These are phyloP conservation scores for Colletotrichum ledebouriae DNA, from an alignment of 2,329 filamentous ascomycete species.

Conservation along the genomic window DNA sequence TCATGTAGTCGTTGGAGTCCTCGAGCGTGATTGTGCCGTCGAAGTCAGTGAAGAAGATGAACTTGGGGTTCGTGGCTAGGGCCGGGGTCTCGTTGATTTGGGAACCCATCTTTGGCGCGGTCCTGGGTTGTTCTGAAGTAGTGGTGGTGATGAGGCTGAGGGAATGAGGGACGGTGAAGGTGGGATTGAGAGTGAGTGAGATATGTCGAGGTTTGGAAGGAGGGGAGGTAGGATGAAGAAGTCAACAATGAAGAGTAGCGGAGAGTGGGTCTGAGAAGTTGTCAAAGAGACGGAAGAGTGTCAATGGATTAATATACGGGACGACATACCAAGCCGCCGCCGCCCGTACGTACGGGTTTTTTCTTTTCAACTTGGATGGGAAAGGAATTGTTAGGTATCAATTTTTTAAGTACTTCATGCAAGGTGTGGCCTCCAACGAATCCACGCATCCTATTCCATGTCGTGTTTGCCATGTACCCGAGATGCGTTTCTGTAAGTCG, in stretches of 20 bases:
- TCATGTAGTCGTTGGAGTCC: constrained; percentile 79
- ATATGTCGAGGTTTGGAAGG: constrained; percentile 13
- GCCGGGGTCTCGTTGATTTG: constrained; percentile 64
- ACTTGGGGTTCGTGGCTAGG: constrained; percentile 79
- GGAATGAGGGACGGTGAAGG: background rate
- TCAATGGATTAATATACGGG: constrained; percentile 20
- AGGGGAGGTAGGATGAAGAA: constrained; percentile 28
- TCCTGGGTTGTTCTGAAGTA: background rate
- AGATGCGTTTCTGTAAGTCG: background rate
- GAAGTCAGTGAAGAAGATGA: constrained; percentile 99
- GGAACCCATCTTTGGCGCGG: constrained; percentile 57
- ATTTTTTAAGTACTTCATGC: background rate
- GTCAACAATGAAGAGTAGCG: background rate
- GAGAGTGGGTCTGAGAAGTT: constrained; percentile 16
- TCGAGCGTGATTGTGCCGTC: constrained; percentile 91
- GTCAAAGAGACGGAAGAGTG: background rate
- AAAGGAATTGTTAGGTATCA: constrained; percentile 5
- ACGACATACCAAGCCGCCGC: constrained; percentile 23
- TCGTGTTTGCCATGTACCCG: background rate
- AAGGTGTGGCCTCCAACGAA: background rate
- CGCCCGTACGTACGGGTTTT: constrained; percentile 6
- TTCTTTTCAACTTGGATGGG: constrained; percentile 4
- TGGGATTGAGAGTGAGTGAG: background rate
- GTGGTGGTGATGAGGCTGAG: background rate
- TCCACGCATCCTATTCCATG: background rate